Conservation (phyloP, 169 alveolate species). For the Eimeria zaria region DNA sequence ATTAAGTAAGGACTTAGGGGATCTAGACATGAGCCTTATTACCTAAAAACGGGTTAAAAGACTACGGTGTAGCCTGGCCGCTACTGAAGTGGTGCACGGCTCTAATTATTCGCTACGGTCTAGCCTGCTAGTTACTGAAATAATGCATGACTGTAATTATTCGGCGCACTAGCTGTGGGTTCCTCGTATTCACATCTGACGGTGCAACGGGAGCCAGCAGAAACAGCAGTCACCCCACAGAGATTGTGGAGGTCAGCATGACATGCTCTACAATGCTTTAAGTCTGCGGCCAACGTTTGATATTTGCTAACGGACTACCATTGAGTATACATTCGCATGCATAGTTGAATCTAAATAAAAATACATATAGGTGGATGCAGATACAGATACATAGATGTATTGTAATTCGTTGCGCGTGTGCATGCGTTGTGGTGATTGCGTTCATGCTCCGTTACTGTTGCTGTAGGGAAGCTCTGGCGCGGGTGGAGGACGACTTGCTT, state of each 20-base stretch:
- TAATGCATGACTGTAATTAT: not conserved
- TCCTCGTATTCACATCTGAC: not conserved
- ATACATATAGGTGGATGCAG: not conserved
- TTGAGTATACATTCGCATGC: too few relatives aligned
- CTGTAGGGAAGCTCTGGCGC: slow-evolving; percentile 30
- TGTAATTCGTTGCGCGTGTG: not conserved
- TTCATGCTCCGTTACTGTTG: not conserved
- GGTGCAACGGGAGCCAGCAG: not conserved
- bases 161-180: not conserved
- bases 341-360: not conserved
- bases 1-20: not conserved
- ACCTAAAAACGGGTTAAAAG: not conserved
- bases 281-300: not conserved
- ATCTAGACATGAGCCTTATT: not conserved
- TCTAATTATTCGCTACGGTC: too few relatives aligned
- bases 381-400: not conserved
- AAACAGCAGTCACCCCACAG: not conserved
- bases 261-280: not conserved
- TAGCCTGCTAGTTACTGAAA: not conserved
- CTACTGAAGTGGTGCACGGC: too few relatives aligned
- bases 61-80: too few relatives aligned
- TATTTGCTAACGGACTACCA: not conserved
- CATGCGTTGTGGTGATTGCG: not conserved
- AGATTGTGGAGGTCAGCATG: not conserved
- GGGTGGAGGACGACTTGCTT: slow-evolving; percentile 59